Evolutionary conservation across 257 asterid species (phyloP).

Genomic region (Gentiana straminea): DNA sequence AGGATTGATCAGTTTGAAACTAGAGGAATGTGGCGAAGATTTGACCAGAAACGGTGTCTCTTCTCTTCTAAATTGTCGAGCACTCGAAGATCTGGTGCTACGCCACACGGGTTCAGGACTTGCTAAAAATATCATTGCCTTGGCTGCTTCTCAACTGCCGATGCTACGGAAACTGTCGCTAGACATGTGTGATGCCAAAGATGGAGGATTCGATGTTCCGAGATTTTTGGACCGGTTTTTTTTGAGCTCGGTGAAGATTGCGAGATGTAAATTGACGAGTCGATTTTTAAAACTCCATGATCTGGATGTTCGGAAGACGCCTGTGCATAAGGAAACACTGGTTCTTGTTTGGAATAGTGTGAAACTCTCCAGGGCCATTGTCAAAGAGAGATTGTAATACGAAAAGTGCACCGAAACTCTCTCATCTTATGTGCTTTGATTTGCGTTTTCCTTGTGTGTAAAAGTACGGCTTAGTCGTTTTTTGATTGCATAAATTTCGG

Average conservation of each 20-base stretch:
- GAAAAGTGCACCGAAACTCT: too few species aligned
- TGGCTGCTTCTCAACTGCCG: constrained; percentile 70
- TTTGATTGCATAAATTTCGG: too few species aligned
- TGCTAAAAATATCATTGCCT: constrained; percentile 36
- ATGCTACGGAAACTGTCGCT: constrained; percentile 77
- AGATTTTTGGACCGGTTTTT: constrained; percentile 49
- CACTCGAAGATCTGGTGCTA: constrained; percentile 70
- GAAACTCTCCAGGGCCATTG: constrained; percentile 40
- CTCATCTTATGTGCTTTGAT: too few species aligned
- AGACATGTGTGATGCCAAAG: constrained; percentile 72
- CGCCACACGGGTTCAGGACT: constrained; percentile 73
- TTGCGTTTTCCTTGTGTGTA: too few species aligned
- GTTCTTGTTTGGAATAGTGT: constrained; percentile 55
- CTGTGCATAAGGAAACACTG: constrained; percentile 68
- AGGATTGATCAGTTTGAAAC: constrained; percentile 60
- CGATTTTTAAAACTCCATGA: constrained; percentile 20
- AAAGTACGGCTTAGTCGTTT: too few species aligned
- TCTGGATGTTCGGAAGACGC: constrained; percentile 27
- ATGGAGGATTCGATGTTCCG: constrained; percentile 67
- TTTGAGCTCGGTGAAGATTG: constrained; percentile 52
- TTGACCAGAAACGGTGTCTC: constrained; percentile 48
- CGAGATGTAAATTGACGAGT: constrained; percentile 54
- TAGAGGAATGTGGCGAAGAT: constrained; percentile 83
- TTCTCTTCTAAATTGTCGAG: constrained; percentile 60
- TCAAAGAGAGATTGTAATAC: constrained; percentile 64